These are phyloP conservation scores for Zasmidium citrigriseum DNA, from an alignment of 2,329 filamentous ascomycete genomes.

Conservation along the genomic window DNA sequence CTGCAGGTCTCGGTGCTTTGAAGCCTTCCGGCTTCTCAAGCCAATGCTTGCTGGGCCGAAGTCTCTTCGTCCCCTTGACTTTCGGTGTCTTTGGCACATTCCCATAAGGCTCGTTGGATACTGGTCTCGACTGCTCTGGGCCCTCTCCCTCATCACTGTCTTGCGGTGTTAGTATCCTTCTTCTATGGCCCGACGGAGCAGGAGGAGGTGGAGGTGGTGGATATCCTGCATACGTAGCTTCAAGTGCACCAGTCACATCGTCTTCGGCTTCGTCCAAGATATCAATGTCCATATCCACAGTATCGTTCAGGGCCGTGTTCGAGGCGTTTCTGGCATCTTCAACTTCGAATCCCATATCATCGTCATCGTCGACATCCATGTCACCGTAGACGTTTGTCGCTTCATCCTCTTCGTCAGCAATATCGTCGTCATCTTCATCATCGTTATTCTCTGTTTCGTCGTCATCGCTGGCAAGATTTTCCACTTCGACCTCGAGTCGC, in stretches of 20 bases:
- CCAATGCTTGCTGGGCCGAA: conserved; percentile 80
- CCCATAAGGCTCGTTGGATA: conserved; percentile 36
- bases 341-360: conserved; percentile 51
- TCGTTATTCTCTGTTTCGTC: conserved; percentile 46
- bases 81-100: conserved; percentile 81
- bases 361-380: conserved; percentile 30
- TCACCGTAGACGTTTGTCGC: conserved; percentile 24
- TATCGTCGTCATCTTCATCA: conserved; percentile 48
- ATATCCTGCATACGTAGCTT: conserved; percentile 77
- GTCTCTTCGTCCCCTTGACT: conserved; percentile 48
- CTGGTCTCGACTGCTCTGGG: conserved; percentile 51
- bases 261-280: conserved; percentile 55
- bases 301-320: conserved; percentile 33
- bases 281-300: conserved; percentile 54
- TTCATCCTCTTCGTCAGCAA: conserved; percentile 39
- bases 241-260: conserved; percentile 64
- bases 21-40: conserved; percentile 75
- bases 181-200: conserved; percentile 21
- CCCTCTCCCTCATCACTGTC: conserved; percentile 43
- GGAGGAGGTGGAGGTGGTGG: conserved; percentile 62
- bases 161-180: conserved; percentile 30
- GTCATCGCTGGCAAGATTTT: conserved; percentile 48
- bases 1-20: conserved; percentile 45
- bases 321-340: conserved; percentile 40
- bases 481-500: conserved; percentile 27